Evolutionary conservation across 192 early-diverging fungal genomes (phyloP).

Genomic region (Gonapodya prolifera): DNA sequence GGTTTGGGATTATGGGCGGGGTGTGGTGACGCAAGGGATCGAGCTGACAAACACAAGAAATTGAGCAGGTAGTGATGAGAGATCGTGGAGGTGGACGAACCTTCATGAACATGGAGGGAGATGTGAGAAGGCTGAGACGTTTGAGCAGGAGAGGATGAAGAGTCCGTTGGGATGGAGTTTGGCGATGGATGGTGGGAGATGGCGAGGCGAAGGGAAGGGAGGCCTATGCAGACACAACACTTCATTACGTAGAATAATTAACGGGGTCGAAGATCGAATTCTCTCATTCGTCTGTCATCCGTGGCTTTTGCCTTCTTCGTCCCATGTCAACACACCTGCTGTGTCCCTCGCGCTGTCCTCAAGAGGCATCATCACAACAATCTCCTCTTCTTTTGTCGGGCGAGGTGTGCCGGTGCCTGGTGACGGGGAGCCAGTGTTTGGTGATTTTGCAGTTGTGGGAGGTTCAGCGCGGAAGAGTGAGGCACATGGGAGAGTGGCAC

Average conservation of each 20-base stretch:
- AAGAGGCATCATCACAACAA: not conserved
- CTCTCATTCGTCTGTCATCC: too few species aligned
- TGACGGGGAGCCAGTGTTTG: not conserved
- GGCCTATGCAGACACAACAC: not conserved
- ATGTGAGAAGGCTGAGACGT: not conserved
- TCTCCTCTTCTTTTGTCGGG: too few species aligned
- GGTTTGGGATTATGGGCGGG: not conserved
- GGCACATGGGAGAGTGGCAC: not conserved
- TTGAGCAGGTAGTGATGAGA: too few species aligned
- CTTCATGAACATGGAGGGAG: not conserved
- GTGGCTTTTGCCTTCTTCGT: too few species aligned
- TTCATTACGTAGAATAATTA: too few species aligned
- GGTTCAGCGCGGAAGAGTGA: too few species aligned
- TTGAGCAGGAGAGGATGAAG: not conserved
- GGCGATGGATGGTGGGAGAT: not conserved
- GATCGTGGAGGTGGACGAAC: not conserved
- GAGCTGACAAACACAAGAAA: too few species aligned
- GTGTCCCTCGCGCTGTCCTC: not conserved
- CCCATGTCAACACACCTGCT: not conserved
- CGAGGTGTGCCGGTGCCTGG: too few species aligned
- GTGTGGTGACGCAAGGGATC: too few species aligned
- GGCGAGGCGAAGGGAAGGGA: not conserved
- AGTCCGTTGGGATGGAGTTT: not conserved
- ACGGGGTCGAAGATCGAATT: too few species aligned
- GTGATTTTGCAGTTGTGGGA: not conserved